Evolutionary conservation across 2,329 filamentous ascomycete genomes (phyloP).

Genomic region (Emmonsiellopsis sp.): DNA sequence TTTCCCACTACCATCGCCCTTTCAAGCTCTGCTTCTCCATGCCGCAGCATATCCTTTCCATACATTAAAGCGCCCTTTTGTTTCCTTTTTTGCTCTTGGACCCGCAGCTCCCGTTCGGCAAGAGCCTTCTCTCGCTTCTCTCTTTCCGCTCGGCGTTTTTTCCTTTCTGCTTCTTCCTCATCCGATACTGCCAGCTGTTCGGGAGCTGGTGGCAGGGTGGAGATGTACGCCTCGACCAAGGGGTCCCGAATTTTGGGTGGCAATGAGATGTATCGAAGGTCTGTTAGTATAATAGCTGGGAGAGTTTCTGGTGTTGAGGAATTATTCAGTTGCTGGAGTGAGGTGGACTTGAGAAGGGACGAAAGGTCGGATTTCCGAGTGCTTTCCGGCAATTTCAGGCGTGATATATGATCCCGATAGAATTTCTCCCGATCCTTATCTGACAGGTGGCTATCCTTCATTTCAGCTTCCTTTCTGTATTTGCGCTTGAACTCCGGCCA

Average conservation of each 20-base stretch:
- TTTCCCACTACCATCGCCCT: constrained; percentile 36
- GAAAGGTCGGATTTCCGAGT: constrained; percentile 39
- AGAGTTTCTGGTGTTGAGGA: constrained; percentile 32
- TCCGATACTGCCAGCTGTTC: constrained; percentile 26
- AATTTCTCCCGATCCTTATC: constrained; percentile 43
- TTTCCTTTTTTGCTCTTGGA: constrained; percentile 35
- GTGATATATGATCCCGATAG: constrained; percentile 39
- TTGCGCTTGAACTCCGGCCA: constrained; percentile 97
- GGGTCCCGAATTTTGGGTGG: constrained; percentile 29
- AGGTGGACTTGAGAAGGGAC: constrained; percentile 34
- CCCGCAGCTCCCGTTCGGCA: constrained; percentile 33
- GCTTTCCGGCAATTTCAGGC: constrained; percentile 38
- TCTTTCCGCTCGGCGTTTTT: constrained; percentile 29
- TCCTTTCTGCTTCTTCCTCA: constrained; percentile 29
- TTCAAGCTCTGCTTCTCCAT: constrained; percentile 37
- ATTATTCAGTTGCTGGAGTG: constrained; percentile 30
- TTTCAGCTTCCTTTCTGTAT: constrained; percentile 68
- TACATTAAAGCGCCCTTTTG: constrained; percentile 31
- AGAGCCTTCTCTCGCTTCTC: constrained; percentile 37
- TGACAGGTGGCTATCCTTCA: constrained; percentile 45
- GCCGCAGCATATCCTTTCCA: constrained; percentile 33
- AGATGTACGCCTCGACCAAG: constrained; percentile 36
- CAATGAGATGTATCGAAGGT: constrained; percentile 37
- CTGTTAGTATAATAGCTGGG: constrained; percentile 33
- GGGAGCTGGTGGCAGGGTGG: constrained; percentile 32